These are phyloP conservation scores for Argentina anserina DNA, from an alignment of 306 rosid genomes.

Conservation along the genomic window DNA sequence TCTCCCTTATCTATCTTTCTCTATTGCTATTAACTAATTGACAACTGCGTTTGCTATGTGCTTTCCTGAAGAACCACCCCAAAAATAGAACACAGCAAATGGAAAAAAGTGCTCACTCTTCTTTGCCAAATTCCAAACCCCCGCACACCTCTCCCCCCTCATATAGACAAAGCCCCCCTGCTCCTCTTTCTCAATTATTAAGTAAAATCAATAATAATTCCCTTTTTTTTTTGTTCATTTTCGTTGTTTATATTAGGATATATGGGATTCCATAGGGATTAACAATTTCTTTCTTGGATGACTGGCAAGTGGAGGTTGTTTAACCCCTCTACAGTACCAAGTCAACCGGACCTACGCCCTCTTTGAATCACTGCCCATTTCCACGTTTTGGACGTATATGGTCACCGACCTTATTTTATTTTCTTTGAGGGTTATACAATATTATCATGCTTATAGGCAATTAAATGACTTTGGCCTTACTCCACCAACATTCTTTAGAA, in stretches of 20 bases:
- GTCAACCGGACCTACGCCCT: slow-evolving; percentile 49
- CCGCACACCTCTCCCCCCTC: slow-evolving; percentile 16
- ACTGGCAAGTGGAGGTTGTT: slow-evolving; percentile 72
- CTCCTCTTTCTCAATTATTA: not conserved
- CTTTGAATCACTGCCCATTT: slow-evolving; percentile 46
- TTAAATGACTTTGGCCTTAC: not conserved
- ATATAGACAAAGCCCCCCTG: not conserved
- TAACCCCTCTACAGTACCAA: slow-evolving; percentile 29
- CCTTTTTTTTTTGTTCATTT: not conserved
- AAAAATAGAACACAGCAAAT: slow-evolving; percentile 32
- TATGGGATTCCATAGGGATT: slow-evolving; percentile 29
- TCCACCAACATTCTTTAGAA: not conserved
- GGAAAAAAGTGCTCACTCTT: slow-evolving; percentile 38
- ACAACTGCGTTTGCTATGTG: not conserved
- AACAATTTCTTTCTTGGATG: slow-evolving; percentile 21
- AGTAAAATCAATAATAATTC: slow-evolving; percentile 21
- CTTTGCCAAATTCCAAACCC: slow-evolving; percentile 42
- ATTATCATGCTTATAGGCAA: not conserved
- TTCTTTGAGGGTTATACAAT: too few species aligned
- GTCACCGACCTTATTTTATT: slow-evolving; percentile 42
- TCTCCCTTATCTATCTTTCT: slow-evolving; percentile 14
- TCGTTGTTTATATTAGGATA: not conserved
- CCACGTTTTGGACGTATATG: slow-evolving; percentile 60
- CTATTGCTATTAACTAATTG: slow-evolving; percentile 1
- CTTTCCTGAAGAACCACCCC: slow-evolving; percentile 25